Percentiles rank a stretch among this genome's conserved stretches.
These are phyloP conservation scores for Pseudomonodictys pantanalensis DNA, from an alignment of 495 filamentous ascomycete species.

Conservation along the genomic window DNA sequence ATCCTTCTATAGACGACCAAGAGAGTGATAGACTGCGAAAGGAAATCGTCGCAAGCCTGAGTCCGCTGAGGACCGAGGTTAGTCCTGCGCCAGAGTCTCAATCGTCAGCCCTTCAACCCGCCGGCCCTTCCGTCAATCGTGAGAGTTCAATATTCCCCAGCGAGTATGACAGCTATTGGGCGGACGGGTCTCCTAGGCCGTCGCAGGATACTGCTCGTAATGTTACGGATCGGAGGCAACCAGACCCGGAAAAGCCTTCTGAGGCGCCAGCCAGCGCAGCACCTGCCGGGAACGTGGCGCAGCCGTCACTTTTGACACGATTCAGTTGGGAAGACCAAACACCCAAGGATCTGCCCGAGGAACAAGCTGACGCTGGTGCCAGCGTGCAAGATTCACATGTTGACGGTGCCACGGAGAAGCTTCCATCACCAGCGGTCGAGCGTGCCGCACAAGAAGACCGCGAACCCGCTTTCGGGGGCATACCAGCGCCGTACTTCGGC, in stretches of 20 bases:
- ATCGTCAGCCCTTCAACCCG: slow-evolving; percentile 19
- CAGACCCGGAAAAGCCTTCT: background rate
- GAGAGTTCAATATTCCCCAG: slow-evolving; percentile 54
- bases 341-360: background rate
- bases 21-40: slow-evolving; percentile 75
- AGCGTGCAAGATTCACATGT: background rate
- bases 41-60: slow-evolving; percentile 79
- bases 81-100: background rate
- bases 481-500: slow-evolving; percentile 26
- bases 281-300: background rate
- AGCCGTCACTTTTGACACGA: slow-evolving; percentile 30
- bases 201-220: slow-evolving; percentile 45
- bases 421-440: background rate
- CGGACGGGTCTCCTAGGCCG: slow-evolving; percentile 39
- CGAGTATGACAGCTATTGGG: slow-evolving; percentile 63
- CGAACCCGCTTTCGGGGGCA: slow-evolving; percentile 38
- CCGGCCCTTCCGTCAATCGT: slow-evolving; percentile 18
- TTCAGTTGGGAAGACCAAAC: slow-evolving; percentile 41
- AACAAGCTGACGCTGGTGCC: slow-evolving; percentile 2
- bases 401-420: background rate
- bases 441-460: background rate
- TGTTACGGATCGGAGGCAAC: background rate
- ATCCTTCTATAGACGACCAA: slow-evolving; percentile 56
- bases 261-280: background rate
- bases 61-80: slow-evolving; percentile 38